Conservation (phyloP, 495 filamentous ascomycete genomes). For the Xylaria flabelliformis region DNA sequence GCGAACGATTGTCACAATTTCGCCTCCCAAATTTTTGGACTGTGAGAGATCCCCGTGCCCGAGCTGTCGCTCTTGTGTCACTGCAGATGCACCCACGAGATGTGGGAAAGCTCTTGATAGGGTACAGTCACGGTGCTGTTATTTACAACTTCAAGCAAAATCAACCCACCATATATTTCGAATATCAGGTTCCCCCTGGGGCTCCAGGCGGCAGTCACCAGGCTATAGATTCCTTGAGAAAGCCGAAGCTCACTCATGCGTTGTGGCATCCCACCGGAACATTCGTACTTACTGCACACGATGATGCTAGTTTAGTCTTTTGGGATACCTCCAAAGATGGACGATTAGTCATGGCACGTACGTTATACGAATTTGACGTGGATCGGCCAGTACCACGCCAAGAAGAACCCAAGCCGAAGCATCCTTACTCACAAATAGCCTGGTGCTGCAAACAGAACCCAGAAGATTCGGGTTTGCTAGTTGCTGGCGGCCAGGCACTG, state of each 20-base stretch:
- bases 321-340: conserved; percentile 92
- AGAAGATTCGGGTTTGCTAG: conserved; percentile 87
- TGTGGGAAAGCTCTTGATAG: conserved; percentile 89
- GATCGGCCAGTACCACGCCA: conserved; percentile 59
- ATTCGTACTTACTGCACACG: conserved; percentile 85
- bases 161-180: conserved; percentile 73
- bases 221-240: conserved; percentile 59
- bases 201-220: conserved; percentile 80
- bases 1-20: conserved; percentile 75
- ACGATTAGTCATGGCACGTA: conserved; percentile 81
- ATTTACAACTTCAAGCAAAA: conserved; percentile 94
- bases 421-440: conserved; percentile 72
- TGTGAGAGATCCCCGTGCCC: conserved; percentile 59
- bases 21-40: conserved; percentile 85
- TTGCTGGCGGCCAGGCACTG: conserved; percentile 77
- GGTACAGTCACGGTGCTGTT: conserved; percentile 84
- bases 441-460: conserved; percentile 94
- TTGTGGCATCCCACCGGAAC: conserved; percentile 96
- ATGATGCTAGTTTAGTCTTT: conserved; percentile 87
- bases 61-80: conserved; percentile 58
- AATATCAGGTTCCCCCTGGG: conserved; percentile 80
- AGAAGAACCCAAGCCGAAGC: conserved; percentile 59
- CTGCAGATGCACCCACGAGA: conserved; percentile 88
- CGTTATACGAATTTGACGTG: conserved; percentile 73
- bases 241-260: conserved; percentile 75